A percentile compares a stretch with the other conserved stretches of the same genome.
These are phyloP conservation scores for Ascosphaera apis DNA, from an alignment of 2,329 filamentous ascomycete species.

Conservation along the genomic window DNA sequence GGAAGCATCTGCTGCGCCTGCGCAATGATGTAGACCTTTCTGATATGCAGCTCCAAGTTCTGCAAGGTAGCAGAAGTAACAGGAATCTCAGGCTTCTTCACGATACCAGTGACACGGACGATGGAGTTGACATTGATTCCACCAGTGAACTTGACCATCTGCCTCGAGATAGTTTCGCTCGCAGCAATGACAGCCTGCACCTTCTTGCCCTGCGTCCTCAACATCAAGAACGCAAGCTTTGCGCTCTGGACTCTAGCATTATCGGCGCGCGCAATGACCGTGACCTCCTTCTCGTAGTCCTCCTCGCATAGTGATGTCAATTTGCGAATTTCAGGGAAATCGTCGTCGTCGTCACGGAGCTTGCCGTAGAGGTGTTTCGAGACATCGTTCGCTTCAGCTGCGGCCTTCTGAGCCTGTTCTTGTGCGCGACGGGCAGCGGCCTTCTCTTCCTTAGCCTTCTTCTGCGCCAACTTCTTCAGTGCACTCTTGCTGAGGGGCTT, in stretches of 20 bases:
- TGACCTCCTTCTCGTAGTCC: conserved; percentile 44
- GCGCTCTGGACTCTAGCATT: conserved; percentile 73
- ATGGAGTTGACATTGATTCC: conserved; percentile 58
- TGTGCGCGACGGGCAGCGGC: conserved; percentile 47
- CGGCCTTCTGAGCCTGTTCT: conserved; percentile 45
- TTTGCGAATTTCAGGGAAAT: conserved; percentile 35
- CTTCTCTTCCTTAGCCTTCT: conserved; percentile 71
- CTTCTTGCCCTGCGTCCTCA: conserved; percentile 54
- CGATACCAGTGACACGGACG: conserved; percentile 54
- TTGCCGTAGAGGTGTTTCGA: conserved; percentile 60
- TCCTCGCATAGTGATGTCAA: conserved; percentile 30
- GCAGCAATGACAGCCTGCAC: conserved; percentile 61
- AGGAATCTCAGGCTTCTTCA: conserved; percentile 63
- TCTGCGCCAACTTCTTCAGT: conserved; percentile 69
- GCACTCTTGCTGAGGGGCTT: conserved; percentile 46
- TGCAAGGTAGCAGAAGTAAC: conserved; percentile 71
- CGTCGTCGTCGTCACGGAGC: conserved; percentile 31
- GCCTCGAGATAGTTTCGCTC: conserved; percentile 42
- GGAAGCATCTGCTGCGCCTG: conserved; percentile 36
- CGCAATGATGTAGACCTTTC: conserved; percentile 59
- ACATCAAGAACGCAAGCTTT: conserved; percentile 76
- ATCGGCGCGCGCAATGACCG: conserved; percentile 60
- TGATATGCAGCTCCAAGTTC: conserved; percentile 67
- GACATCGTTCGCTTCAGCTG: conserved; percentile 35
- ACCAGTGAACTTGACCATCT: conserved; percentile 86